A percentile compares a stretch with the other conserved stretches of the same genome.
These are phyloP conservation scores for Cucumis cinereus DNA, from an alignment of 306 rosid species.

Conservation along the genomic window DNA sequence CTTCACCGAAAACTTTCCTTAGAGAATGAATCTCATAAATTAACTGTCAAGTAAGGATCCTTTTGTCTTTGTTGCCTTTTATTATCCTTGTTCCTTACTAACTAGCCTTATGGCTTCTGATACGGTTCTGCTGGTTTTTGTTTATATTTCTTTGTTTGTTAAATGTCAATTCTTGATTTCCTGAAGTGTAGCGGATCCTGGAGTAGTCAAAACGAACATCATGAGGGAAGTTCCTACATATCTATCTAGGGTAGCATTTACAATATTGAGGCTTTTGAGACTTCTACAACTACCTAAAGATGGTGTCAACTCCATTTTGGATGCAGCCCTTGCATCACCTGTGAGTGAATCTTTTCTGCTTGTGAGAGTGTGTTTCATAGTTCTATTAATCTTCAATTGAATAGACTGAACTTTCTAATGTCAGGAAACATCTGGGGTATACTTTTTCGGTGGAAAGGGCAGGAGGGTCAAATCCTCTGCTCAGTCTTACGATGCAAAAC, in stretches of 20 bases:
- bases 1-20: constrained; percentile 55
- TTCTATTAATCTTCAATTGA: background rate
- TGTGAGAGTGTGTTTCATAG: background rate
- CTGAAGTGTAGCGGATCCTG: constrained; percentile 69
- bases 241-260: constrained; percentile 34
- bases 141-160: background rate
- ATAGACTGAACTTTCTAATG: constrained; percentile 2
- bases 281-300: constrained; percentile 51
- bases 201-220: constrained; percentile 59
- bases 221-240: constrained; percentile 64
- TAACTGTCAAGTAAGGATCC: constrained; percentile 48
- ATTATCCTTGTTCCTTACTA: background rate
- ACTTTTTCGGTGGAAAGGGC: constrained; percentile 69
- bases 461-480: constrained; percentile 44
- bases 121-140: background rate
- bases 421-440: constrained; percentile 67
- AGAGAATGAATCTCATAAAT: constrained; percentile 37
- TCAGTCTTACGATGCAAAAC: constrained; percentile 32
- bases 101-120: background rate
- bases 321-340: constrained; percentile 69
- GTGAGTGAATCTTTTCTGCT: constrained; percentile 31
- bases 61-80: constrained; percentile 1
- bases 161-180: constrained; percentile 7
- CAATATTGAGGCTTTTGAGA: constrained; percentile 29
- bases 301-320: constrained; percentile 45